Conservation (phyloP, 148 eudicot genomes). For the Cornus suecica region DNA sequence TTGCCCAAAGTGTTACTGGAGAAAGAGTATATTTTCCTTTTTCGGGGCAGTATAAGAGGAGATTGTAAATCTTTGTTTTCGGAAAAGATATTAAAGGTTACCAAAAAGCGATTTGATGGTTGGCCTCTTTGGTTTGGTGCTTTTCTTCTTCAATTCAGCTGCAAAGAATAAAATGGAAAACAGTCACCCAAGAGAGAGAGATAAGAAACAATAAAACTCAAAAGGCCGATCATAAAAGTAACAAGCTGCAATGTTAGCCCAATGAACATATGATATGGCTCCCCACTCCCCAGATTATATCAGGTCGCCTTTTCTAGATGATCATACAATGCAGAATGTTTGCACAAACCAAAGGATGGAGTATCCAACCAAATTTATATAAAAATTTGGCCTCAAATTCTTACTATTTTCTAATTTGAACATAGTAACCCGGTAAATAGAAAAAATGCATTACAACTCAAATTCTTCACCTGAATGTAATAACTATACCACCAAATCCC, state of each 20-base stretch:
- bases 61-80: no score
- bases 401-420: neutral
- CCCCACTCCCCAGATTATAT: neutral
- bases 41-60: neutral
- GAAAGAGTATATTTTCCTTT: neutral
- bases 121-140: conserved; percentile 76
- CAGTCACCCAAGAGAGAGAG: neutral
- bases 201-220: neutral
- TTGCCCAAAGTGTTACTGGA: neutral
- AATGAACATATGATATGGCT: neutral
- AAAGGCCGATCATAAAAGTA: neutral
- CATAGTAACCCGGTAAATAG: neutral
- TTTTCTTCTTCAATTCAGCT: conserved; percentile 98
- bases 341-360: neutral
- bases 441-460: no score
- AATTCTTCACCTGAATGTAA: no score
- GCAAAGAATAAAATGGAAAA: conserved; percentile 22
- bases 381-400: neutral
- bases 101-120: conserved; percentile 92
- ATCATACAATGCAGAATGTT: neutral
- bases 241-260: neutral
- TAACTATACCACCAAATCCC: no score
- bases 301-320: neutral
- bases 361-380: no score
- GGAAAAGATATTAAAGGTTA: conserved; percentile 23